Percentiles rank a stretch among this genome's conserved stretches.
Conservation (phyloP, 2,329 filamentous ascomycete species). For the Penicillium hordei region DNA sequence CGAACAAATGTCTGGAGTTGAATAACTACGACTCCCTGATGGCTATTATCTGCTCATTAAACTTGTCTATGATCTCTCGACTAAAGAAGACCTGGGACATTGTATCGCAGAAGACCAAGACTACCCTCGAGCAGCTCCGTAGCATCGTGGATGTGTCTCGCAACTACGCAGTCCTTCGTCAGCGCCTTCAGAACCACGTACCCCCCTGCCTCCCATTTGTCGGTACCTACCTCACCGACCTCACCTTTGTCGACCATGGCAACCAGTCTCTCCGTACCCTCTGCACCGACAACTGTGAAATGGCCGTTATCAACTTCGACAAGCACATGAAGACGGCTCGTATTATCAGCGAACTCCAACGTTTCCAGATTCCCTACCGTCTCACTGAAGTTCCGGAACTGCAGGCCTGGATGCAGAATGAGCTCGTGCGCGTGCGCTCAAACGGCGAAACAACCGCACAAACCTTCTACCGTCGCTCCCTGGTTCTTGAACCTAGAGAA, state of each 20-base stretch:
- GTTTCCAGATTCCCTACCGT: conserved; percentile 91
- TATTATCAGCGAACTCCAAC: conserved; percentile 92
- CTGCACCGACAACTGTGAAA: conserved; percentile 61
- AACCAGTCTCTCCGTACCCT: conserved; percentile 83
- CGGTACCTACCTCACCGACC: conserved; percentile 91
- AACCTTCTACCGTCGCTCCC: conserved; percentile 76
- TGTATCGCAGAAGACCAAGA: conserved; percentile 79
- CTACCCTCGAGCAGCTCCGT: conserved; percentile 74
- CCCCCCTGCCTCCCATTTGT: conserved; percentile 94
- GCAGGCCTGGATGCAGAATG: conserved; percentile 86
- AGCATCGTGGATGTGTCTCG: conserved; percentile 83
- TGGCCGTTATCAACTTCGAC: conserved; percentile 93
- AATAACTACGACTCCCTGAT: conserved; percentile 96
- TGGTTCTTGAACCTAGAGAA: conserved; percentile 71
- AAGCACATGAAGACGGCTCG: conserved; percentile 93
- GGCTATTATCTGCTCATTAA: conserved; percentile 93
- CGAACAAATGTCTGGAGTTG: conserved; percentile 78
- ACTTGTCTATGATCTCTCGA: conserved; percentile 85
- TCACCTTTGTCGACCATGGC: conserved; percentile 93
- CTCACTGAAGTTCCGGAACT: conserved; percentile 80
- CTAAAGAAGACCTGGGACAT: conserved; percentile 90
- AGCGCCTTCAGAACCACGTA: conserved; percentile 78
- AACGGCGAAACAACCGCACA: conserved; percentile 63
- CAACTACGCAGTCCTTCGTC: conserved; percentile 85
- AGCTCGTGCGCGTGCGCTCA: conserved; percentile 73